A percentile compares a stretch with the other conserved stretches of the same genome.
Conservation (phyloP, 2,329 filamentous ascomycete genomes). For the Falciphora oryzae region DNA sequence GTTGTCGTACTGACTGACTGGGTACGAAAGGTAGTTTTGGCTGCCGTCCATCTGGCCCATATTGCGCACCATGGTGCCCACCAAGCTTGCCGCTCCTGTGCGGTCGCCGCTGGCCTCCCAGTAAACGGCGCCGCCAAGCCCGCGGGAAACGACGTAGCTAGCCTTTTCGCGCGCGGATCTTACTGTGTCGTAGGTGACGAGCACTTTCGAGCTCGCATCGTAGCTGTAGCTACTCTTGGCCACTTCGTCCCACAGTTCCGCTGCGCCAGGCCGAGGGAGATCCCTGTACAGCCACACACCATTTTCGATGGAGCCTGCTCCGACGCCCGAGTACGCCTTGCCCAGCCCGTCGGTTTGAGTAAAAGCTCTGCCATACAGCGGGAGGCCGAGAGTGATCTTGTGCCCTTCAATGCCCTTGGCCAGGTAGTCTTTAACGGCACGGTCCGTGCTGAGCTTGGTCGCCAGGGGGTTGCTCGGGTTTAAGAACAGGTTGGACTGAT, state of each 20-base stretch:
- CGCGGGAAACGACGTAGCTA: slow-evolving; percentile 51
- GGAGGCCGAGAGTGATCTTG: slow-evolving; percentile 72
- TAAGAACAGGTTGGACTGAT: slow-evolving; percentile 64
- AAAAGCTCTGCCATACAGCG: slow-evolving; percentile 76
- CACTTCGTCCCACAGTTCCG: slow-evolving; percentile 49
- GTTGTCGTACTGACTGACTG: slow-evolving; percentile 53
- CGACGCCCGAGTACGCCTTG: slow-evolving; percentile 55
- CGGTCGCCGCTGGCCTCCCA: slow-evolving; percentile 75
- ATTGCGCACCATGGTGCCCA: slow-evolving; percentile 42
- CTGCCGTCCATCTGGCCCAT: slow-evolving; percentile 44
- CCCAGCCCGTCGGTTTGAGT: slow-evolving; percentile 62
- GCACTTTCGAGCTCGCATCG: slow-evolving; percentile 48
- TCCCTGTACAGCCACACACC: slow-evolving; percentile 71
- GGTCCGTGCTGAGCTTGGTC: slow-evolving; percentile 65
- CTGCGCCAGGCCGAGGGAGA: slow-evolving; percentile 56
- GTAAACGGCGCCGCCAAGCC: slow-evolving; percentile 73
- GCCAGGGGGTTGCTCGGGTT: slow-evolving; percentile 42
- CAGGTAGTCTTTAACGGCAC: slow-evolving; percentile 60
- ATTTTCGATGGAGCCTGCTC: slow-evolving; percentile 48
- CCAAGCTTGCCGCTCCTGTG: slow-evolving; percentile 47
- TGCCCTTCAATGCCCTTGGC: slow-evolving; percentile 47
- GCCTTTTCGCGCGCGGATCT: slow-evolving; percentile 55
- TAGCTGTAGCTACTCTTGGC: slow-evolving; percentile 68
- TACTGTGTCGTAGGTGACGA: slow-evolving; percentile 66
- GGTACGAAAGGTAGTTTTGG: slow-evolving; percentile 49